Evolutionary conservation across 2,329 filamentous ascomycete genomes (phyloP).

Genomic region (Aspergillus amoenus): DNA sequence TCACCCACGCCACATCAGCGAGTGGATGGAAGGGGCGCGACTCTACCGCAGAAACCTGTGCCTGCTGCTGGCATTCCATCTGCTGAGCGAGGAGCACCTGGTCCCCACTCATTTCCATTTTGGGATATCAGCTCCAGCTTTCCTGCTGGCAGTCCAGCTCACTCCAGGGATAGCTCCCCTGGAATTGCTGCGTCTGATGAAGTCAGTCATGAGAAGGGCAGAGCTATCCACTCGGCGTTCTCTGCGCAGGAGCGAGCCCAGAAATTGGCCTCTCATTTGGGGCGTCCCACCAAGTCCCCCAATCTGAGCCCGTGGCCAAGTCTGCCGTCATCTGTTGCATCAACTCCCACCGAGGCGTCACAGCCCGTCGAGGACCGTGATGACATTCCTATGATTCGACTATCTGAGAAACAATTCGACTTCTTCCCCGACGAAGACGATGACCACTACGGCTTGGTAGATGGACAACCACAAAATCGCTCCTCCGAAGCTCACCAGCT

Average conservation of each 20-base stretch:
- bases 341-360: conserved; percentile 28
- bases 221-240: conserved; percentile 33
- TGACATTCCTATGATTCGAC: conserved; percentile 36
- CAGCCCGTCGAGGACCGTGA: conserved; percentile 32
- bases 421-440: conserved; percentile 34
- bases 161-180: conserved; percentile 24
- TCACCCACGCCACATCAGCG: conserved; percentile 29
- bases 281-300: conserved; percentile 31
- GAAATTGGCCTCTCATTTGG: conserved; percentile 34
- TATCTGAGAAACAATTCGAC: conserved; percentile 33
- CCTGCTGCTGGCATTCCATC: conserved; percentile 39
- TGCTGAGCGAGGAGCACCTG: conserved; percentile 25
- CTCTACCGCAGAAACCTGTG: conserved; percentile 32
- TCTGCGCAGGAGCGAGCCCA: conserved; percentile 36
- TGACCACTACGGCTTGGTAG: conserved; percentile 29
- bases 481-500: conserved; percentile 33
- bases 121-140: conserved; percentile 28
- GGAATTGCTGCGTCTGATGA: conserved; percentile 25
- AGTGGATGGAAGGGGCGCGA: conserved; percentile 30
- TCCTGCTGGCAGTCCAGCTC: conserved; percentile 29
- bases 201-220: conserved; percentile 36
- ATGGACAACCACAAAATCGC: conserved; percentile 27
- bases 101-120: conserved; percentile 23
- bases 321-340: conserved; percentile 29
- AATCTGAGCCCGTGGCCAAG: conserved; percentile 28